These are phyloP conservation scores for Tripidium arundinaceum DNA, from an alignment of 202 grass and related monocot species.

Conservation along the genomic window DNA sequence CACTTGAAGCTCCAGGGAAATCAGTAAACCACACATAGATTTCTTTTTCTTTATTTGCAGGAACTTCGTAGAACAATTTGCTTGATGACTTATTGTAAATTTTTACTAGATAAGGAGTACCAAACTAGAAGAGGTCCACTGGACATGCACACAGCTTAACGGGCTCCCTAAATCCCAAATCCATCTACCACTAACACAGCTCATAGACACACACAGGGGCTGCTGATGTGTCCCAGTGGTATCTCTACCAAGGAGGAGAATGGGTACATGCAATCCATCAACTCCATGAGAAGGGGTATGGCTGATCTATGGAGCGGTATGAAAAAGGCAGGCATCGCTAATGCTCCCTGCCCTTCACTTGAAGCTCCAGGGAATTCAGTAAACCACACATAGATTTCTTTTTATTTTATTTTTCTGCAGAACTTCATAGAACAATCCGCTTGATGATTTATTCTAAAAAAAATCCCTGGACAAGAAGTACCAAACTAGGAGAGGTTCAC, in stretches of 20 bases:
- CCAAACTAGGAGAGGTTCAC: neutral
- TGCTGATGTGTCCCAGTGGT: neutral
- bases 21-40: too few species aligned
- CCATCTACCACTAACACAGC: neutral
- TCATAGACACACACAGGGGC: neutral
- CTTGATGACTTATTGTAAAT: too few species aligned
- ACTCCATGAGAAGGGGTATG: neutral
- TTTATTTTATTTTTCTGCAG: neutral
- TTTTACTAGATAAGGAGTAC: too few species aligned
- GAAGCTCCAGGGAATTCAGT: conserved; percentile 48
- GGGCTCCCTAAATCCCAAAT: too few species aligned
- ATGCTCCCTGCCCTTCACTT: conserved; percentile 63
- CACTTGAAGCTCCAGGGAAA: too few species aligned
- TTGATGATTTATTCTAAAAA: neutral
- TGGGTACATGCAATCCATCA: neutral
- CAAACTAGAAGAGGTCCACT: too few species aligned
- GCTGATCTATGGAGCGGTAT: conserved; percentile 22
- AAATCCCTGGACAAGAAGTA: neutral
- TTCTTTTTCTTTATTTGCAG: too few species aligned
- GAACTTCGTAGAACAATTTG: too few species aligned
- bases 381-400: neutral
- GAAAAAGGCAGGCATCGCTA: conserved; percentile 72
- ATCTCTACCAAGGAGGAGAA: neutral
- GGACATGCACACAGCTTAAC: too few species aligned
- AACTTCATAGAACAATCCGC: neutral